Evolutionary conservation across 306 rosid genomes (phyloP).

Genomic region (Cajanus cajan): DNA sequence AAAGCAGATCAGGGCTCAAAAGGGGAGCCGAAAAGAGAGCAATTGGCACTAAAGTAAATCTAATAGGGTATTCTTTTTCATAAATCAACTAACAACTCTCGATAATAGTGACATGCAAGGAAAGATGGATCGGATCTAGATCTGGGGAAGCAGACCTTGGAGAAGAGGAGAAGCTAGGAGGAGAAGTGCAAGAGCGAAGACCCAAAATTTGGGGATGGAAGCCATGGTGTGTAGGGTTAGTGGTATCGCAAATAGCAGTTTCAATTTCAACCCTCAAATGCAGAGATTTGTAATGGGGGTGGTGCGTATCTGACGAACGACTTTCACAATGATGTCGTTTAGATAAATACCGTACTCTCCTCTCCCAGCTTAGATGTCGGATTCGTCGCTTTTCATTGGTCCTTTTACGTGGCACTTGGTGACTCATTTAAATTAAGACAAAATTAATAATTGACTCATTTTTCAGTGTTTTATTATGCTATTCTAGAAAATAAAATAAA

Average conservation of each 20-base stretch:
- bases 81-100: constrained; percentile 23
- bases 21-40: background rate
- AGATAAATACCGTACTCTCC: no score
- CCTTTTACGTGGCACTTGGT: constrained; percentile 23
- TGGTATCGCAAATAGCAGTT: background rate
- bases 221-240: constrained; percentile 39
- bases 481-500: no score
- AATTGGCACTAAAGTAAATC: background rate
- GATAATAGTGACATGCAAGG: constrained; percentile 39
- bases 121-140: constrained; percentile 53
- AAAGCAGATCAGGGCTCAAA: constrained; percentile 20
- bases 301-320: background rate
- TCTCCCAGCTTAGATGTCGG: background rate
- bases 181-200: constrained; percentile 64
- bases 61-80: background rate
- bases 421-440: background rate
- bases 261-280: constrained; percentile 1
- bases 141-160: constrained; percentile 63
- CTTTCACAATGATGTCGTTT: constrained; percentile 28
- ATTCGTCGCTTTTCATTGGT: constrained; percentile 22
- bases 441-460: no score
- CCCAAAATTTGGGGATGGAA: constrained; percentile 41
- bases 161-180: constrained; percentile 70
- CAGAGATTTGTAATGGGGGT: constrained; percentile 9
- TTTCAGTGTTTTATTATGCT: no score